Percentiles rank a stretch among this genome's conserved stretches.
phyloP scores from a whole-genome alignment of 2,329 filamentous ascomycete genomes.

The Colletotrichum cuscutae region DNA sequence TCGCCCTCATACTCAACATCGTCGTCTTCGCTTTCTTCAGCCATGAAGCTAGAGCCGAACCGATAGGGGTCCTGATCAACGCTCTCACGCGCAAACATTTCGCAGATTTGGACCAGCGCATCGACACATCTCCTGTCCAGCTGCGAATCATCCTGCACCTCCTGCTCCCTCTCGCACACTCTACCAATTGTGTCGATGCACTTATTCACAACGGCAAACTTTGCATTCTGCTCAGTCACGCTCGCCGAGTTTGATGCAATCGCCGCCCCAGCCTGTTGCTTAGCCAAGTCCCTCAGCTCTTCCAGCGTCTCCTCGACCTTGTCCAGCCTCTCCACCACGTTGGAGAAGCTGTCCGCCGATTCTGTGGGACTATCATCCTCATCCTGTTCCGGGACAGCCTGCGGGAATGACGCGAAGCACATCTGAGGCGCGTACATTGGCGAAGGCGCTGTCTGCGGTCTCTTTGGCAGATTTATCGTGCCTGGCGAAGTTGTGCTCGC shows the following conservation, averaged over 20 bases:
- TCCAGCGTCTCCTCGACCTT: conserved; percentile 18
- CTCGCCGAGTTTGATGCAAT: not conserved
- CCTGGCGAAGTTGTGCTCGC: not conserved
- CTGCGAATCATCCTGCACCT: not conserved
- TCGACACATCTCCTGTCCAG: conserved; percentile 5
- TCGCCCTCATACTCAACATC: conserved; percentile 17
- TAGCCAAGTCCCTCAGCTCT: conserved; percentile 20
- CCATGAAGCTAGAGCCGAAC: conserved; percentile 1
- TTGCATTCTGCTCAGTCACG: not conserved
- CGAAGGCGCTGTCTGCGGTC: conserved; percentile 24
- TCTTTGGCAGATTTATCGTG: not conserved
- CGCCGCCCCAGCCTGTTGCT: conserved; percentile 13
- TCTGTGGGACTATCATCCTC: conserved; percentile 16
- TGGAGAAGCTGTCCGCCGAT: not conserved
- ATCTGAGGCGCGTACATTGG: conserved; percentile 10
- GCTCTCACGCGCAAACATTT: conserved; percentile 30
- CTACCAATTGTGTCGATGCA: conserved; percentile 28
- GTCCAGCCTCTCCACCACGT: conserved; percentile 1
- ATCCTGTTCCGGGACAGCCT: conserved; percentile 12
- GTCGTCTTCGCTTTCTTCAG: conserved; percentile 22
- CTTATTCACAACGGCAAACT: conserved; percentile 14
- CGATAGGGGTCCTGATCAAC: conserved; percentile 13
- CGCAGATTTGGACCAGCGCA: conserved; percentile 24
- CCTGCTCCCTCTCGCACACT: conserved; percentile 15
- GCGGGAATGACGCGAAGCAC: conserved; percentile 26